Percentiles rank a stretch among this genome's conserved stretches.
Evolutionary conservation across 2,329 filamentous ascomycete species (phyloP).

Genomic region (Chaetomium sp.): DNA sequence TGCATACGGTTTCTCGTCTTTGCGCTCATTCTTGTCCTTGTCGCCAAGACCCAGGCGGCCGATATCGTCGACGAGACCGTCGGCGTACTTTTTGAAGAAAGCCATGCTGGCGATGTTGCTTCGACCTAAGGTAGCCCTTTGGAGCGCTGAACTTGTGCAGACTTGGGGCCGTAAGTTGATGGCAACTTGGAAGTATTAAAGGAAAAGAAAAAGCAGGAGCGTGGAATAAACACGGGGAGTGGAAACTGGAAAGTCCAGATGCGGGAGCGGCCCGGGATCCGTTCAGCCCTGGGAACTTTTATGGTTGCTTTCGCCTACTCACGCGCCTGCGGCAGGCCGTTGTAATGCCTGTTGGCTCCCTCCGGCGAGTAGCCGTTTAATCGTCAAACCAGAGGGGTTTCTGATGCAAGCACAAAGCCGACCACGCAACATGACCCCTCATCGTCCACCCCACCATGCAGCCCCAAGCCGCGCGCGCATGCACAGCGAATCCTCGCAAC

Average conservation of each 20-base stretch:
- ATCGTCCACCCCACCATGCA: neutral
- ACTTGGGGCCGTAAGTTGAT: too few species aligned
- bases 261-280: neutral
- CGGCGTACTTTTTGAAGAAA: conserved; percentile 32
- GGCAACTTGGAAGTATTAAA: neutral
- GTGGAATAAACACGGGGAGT: neutral
- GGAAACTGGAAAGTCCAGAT: neutral
- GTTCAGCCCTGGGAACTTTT: neutral
- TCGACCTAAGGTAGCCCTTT: neutral
- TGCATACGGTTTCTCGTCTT: conserved; percentile 27
- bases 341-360: too few species aligned
- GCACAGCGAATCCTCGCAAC: neutral
- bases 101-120: conserved; percentile 25
- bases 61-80: conserved; percentile 35
- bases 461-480: neutral
- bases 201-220: neutral
- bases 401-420: too few species aligned
- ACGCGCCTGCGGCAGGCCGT: too few species aligned
- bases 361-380: too few species aligned
- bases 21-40: conserved; percentile 29
- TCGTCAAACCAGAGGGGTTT: too few species aligned
- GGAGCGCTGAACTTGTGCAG: too few species aligned
- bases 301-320: too few species aligned
- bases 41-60: conserved; percentile 16
- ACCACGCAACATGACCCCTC: too few species aligned